Conservation (phyloP, 768 basidiomycete genomes). For the Tricholoma flavovirens region DNA sequence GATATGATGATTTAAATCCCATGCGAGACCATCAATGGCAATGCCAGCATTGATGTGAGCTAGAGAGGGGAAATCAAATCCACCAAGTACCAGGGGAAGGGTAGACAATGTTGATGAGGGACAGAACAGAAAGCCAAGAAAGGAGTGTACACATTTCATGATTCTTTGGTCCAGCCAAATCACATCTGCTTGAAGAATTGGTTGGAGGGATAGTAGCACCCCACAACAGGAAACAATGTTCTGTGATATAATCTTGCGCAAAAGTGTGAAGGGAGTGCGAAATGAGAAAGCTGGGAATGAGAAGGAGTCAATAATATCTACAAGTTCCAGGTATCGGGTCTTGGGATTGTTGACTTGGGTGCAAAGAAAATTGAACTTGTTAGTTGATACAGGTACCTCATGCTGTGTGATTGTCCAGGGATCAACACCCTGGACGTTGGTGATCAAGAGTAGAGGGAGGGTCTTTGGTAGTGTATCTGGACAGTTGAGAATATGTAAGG, state of each 20-base stretch:
- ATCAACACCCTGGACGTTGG: conserved; percentile 1
- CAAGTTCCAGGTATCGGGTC: too few species aligned
- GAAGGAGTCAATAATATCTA: conserved; percentile 7
- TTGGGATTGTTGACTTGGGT: neutral
- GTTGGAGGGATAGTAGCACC: neutral
- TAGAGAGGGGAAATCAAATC: conserved; percentile 21
- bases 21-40: conserved; percentile 6
- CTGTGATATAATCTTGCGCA: neutral
- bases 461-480: neutral
- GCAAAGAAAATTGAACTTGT: conserved; percentile 16
- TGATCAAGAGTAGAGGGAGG: neutral
- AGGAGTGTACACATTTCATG: conserved; percentile 12
- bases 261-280: neutral
- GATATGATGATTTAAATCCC: conserved; percentile 18
- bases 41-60: conserved; percentile 13
- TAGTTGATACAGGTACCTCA: conserved; percentile 4
- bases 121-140: conserved; percentile 22
- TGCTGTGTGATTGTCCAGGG: conserved; percentile 7
- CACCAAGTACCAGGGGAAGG: conserved; percentile 9
- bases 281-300: conserved; percentile 6
- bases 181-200: conserved; percentile 9
- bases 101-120: conserved; percentile 3
- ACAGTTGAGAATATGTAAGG: conserved; percentile 9
- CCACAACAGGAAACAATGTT: neutral
- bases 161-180: conserved; percentile 13